These are phyloP conservation scores for Umbelopsis ramanniana DNA, from an alignment of 192 early-diverging fungal species.

Conservation along the genomic window DNA sequence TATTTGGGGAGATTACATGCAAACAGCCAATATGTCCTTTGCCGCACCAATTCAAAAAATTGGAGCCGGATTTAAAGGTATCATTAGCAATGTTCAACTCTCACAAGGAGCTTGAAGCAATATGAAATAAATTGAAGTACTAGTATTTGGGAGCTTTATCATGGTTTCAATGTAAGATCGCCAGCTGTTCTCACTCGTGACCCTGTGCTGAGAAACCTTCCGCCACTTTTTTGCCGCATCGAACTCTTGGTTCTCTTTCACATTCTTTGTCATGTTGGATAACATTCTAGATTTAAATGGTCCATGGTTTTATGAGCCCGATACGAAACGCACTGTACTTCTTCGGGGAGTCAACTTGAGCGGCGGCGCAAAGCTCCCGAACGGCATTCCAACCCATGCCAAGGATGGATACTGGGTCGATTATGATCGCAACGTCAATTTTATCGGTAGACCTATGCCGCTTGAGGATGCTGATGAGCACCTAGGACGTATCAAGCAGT, in stretches of 20 bases:
- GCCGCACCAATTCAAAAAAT: constrained; percentile 16
- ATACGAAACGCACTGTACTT: constrained; percentile 49
- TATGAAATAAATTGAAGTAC: neutral
- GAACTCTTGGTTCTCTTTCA: neutral
- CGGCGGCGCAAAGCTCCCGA: constrained; percentile 57
- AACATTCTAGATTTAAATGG: constrained; percentile 36
- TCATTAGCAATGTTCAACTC: neutral
- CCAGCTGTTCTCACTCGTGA: neutral
- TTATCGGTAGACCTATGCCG: constrained; percentile 75
- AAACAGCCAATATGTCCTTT: constrained; percentile 23
- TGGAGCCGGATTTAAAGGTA: constrained; percentile 6
- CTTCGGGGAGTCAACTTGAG: constrained; percentile 61
- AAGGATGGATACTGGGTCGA: constrained; percentile 51
- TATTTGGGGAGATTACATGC: constrained; percentile 26
- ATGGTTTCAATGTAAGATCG: neutral
- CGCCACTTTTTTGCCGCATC: neutral
- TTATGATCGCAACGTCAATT: constrained; percentile 60
- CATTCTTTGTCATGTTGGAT: neutral
- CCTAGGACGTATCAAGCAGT: constrained; percentile 61
- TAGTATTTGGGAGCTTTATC: no score
- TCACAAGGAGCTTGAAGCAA: constrained; percentile 6
- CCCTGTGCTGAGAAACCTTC: neutral
- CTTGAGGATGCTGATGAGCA: constrained; percentile 75
- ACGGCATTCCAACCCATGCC: constrained; percentile 47
- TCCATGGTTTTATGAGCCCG: constrained; percentile 54